phyloP scores from a whole-genome alignment of 495 filamentous ascomycete species.

The Penicillium subrubescens region DNA sequence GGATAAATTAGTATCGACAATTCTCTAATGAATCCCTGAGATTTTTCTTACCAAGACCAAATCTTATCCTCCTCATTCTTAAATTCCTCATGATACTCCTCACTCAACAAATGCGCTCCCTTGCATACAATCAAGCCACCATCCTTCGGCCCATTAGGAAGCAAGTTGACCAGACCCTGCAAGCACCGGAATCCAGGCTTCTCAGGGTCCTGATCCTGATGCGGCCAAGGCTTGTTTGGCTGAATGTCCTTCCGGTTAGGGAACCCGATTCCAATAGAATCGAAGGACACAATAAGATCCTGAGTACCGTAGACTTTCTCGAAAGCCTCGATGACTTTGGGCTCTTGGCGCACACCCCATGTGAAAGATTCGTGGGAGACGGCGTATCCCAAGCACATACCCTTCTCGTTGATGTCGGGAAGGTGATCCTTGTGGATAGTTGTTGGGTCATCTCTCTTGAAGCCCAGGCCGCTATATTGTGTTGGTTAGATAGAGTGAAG shows the following conservation, averaged over 20 bases:
- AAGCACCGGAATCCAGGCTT: constrained; percentile 41
- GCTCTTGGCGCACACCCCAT: constrained; percentile 37
- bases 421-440: constrained; percentile 34
- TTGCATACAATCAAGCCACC: constrained; percentile 36
- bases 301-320: constrained; percentile 33
- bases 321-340: constrained; percentile 37
- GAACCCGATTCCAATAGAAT: constrained; percentile 37
- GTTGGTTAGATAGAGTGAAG: neutral
- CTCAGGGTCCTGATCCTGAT: constrained; percentile 41
- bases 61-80: constrained; percentile 27
- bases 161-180: constrained; percentile 42
- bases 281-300: constrained; percentile 43
- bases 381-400: constrained; percentile 38
- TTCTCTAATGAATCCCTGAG: neutral
- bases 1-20: neutral
- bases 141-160: constrained; percentile 40
- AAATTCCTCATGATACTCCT: constrained; percentile 31
- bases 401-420: constrained; percentile 38
- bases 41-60: constrained; percentile 28
- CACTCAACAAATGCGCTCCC: constrained; percentile 29
- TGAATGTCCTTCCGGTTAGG: constrained; percentile 31
- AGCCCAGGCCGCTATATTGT: constrained; percentile 33
- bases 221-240: constrained; percentile 40
- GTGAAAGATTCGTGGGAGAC: constrained; percentile 39
- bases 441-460: constrained; percentile 34